Base-by-base conservation (phyloP, 345 rosid genomes). In the Eucalyptus guilfoylei region DNA sequence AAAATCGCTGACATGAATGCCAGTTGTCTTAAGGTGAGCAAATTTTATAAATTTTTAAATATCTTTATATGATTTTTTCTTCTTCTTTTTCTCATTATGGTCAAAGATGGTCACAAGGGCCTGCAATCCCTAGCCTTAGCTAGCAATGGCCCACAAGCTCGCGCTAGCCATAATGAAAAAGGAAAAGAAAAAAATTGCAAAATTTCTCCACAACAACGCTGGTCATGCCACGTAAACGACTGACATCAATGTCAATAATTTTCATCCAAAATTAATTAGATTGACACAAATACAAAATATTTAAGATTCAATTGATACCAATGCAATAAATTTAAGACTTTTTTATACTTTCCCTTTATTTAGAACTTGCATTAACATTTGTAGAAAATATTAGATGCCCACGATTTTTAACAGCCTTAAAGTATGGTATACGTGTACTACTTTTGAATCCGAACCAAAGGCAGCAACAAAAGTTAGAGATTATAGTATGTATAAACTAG, bases 191-290 rank as follows among this genome's bases (percentile, higher is more conserved):
- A 60, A 60, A 11, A 52, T 7, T 52, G 0, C 28, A 28, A 12
- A 6, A 60, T 26, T 60, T 60, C 14, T 60, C 15, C 14, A 60
- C 1, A 0, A 6, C 4, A 28, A 3, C 8, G 2, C 3, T 11
- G 0, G n/a, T 26, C 15, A 0, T 26, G 14, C 4, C 15, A 60
- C 7, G 4, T 60, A 60, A 7, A 11, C 0, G 1, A 2, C 4
- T 26, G 0, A 1, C 24, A 60, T 62, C 5, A 3, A 0, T 30
- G 7, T 62, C 0, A 14, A 6, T 12, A 28, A 60, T 55, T 24
- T 21, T 2, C 13, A 0, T 9, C 30, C 62, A 60, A 60, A 60
- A 28, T 60, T 12, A 12, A 26, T 55, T 55, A 23, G 28, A 55
- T 55, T 23, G 0, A 55, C 3, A 55, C 3, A 55, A 55, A 55